Base-by-base conservation (phyloP, 1,284 basidiomycete species). In the Microbotryomycetes sp. region DNA sequence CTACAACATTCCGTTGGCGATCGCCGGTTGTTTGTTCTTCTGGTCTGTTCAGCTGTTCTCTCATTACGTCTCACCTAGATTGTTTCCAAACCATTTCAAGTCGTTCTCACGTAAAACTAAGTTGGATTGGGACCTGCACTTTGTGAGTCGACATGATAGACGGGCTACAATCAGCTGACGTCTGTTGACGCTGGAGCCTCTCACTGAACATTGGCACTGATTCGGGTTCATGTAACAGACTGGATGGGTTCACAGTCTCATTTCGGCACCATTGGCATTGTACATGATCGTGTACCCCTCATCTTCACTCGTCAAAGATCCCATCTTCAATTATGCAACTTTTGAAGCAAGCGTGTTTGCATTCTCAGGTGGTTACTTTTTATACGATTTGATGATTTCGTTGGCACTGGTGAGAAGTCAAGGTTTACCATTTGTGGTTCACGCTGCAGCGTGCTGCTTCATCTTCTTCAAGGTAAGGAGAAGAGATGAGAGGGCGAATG, bases 371-470 rank as follows among this genome's bases (percentile, higher is more conserved):
- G 60, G 60, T 15, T 62, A 62, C 54, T 62, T 62, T 26, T 7
- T 53, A 16, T 62, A 58, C 50, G 60, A 76, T 61, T 61, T 70
- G n/a, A 59, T 71, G 61, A 58, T 75, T 49, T 74, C 72, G n/a
- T 32, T 62, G 19, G 53, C 7, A 25, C 51, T 57, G 22, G 49
- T 54, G 52, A 60, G 25, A 36, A 59, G 26, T 61, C 74, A 76
- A 50, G 74, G 74, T 1, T 70, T 71, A 3, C 70, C 71, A 14
- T 76, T 76, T 56, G 66, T 76, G 50, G 67, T 74, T 0, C 75
- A 76, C 61, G 75, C 73, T 12, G 23, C 71, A 26, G 71, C 75
- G 6, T 72, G 71, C 29, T 59, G 73, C 49, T 70, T 66, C 51
- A 74, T 71, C 16, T 69, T 71, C 36, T 56, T 56, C 48, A 60